Conservation (phyloP, 257 asterid genomes). For the Scutellaria minor region DNA sequence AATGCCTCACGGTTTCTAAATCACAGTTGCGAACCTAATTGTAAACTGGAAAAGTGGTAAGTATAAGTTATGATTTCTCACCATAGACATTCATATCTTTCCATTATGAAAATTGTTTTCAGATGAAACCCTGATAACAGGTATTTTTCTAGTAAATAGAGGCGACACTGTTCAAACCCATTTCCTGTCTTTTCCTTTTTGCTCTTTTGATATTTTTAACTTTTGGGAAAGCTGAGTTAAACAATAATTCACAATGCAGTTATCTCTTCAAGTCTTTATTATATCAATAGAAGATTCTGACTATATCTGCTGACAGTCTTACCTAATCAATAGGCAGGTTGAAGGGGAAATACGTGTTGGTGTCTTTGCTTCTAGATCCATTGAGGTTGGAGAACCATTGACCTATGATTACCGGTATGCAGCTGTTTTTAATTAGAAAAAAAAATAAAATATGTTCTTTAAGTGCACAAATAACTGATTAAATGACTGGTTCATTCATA, state of each 20-base stretch:
- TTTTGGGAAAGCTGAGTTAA: too few relatives aligned
- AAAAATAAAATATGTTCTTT: too few relatives aligned
- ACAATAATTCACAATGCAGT: too few relatives aligned
- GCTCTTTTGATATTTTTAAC: too few relatives aligned
- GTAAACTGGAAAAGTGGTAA: slow-evolving; percentile 93
- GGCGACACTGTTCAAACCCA: too few relatives aligned
- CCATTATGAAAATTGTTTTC: neutral
- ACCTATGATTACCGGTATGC: slow-evolving; percentile 91
- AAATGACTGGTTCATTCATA: neutral
- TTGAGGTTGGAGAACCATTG: slow-evolving; percentile 81
- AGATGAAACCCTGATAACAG: slow-evolving; percentile 4
- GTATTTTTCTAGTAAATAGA: neutral
- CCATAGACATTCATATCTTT: slow-evolving; percentile 12
- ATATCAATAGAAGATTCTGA: slow-evolving; percentile 8
- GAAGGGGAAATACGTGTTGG: slow-evolving; percentile 92
- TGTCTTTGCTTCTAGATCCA: slow-evolving; percentile 77
- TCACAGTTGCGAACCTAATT: slow-evolving; percentile 93
- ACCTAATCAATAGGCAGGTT: slow-evolving; percentile 68
- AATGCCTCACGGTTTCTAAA: slow-evolving; percentile 88
- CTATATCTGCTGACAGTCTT: slow-evolving; percentile 30
- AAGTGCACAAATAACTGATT: too few relatives aligned
- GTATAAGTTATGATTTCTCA: slow-evolving; percentile 39
- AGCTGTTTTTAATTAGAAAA: neutral
- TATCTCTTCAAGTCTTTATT: neutral
- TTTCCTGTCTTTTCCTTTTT: too few relatives aligned